Percentiles rank a stretch among this genome's conserved stretches.
Conservation (phyloP, 1,284 basidiomycete species). For the Apiotrichum sp. region DNA sequence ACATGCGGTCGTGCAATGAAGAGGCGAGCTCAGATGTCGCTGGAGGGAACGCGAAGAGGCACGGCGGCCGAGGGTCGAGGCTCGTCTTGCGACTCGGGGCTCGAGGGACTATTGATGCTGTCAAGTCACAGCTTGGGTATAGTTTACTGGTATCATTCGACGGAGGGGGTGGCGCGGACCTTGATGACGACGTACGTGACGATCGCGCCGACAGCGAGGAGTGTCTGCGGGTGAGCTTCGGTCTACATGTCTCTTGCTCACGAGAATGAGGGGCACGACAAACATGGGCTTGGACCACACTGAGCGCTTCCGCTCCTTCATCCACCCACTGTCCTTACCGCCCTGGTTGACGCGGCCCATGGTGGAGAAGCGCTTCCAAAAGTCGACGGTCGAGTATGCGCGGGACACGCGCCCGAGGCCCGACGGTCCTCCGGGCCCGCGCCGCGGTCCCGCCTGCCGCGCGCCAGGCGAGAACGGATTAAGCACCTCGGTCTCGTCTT, state of each 20-base stretch:
- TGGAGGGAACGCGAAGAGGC: no score
- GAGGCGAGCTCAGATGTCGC: no score
- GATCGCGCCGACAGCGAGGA: slow-evolving; percentile 9
- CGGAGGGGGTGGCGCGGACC: no score
- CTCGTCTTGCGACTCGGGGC: no score
- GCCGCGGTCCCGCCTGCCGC: slow-evolving; percentile 11
- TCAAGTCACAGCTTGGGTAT: no score
- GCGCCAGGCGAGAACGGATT: slow-evolving; percentile 28
- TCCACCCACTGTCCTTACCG: slow-evolving; percentile 7
- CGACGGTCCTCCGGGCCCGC: slow-evolving; percentile 1
- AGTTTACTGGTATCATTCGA: no score
- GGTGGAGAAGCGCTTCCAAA: slow-evolving; percentile 38
- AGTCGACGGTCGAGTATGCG: slow-evolving; percentile 28
- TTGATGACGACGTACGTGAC: not conserved
- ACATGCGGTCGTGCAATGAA: no score
- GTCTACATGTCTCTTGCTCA: not conserved
- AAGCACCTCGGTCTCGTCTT: slow-evolving; percentile 37
- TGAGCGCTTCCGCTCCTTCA: slow-evolving; percentile 4
- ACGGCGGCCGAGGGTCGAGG: no score
- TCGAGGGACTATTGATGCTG: no score
- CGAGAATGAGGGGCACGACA: slow-evolving; percentile 11
- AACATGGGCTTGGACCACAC: slow-evolving; percentile 17
- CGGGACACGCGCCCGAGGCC: slow-evolving; percentile 12
- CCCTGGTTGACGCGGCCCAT: not conserved
- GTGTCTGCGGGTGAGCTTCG: not conserved